Conservation (phyloP, 495 filamentous ascomycete species). For the Bombardia bombarda region DNA sequence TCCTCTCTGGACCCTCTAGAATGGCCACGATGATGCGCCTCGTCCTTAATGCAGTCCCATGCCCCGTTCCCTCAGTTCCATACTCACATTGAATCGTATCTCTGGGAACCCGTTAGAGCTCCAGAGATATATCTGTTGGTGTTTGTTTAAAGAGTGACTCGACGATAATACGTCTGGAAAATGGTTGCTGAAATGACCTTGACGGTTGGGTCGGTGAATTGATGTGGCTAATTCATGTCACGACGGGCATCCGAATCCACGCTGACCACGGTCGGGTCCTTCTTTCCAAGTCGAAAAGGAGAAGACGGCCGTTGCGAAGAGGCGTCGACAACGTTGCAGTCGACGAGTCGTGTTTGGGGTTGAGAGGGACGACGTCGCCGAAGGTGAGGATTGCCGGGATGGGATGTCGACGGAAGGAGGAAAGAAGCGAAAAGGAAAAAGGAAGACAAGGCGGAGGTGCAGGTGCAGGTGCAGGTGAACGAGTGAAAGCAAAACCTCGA, state of each 20-base stretch:
- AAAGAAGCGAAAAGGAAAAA: slow-evolving; percentile 10
- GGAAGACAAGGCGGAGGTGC: slow-evolving; percentile 6
- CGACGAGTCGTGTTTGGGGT: slow-evolving; percentile 21
- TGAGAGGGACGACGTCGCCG: slow-evolving; percentile 24
- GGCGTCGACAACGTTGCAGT: slow-evolving; percentile 6
- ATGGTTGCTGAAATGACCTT: slow-evolving; percentile 10
- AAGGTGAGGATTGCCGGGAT: slow-evolving; percentile 15
- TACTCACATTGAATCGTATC: slow-evolving; percentile 16
- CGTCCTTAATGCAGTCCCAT: slow-evolving; percentile 6
- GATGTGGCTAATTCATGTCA: slow-evolving; percentile 26
- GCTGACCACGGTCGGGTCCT: slow-evolving; percentile 9
- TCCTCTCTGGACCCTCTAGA: background rate
- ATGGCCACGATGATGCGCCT: slow-evolving; percentile 1
- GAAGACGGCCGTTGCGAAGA: slow-evolving; percentile 6
- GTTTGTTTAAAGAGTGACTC: slow-evolving; percentile 37
- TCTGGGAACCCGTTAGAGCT: slow-evolving; percentile 3
- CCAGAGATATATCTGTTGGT: slow-evolving; percentile 8
- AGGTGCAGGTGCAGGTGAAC: slow-evolving; percentile 12
- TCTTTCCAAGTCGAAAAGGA: slow-evolving; percentile 1
- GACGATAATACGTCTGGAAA: slow-evolving; percentile 32
- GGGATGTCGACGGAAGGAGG: slow-evolving; percentile 15
- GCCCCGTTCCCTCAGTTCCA: background rate
- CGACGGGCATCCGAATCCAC: slow-evolving; percentile 20
- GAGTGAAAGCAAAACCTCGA: slow-evolving; percentile 13
- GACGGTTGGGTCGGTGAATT: slow-evolving; percentile 15